phyloP scores from a whole-genome alignment of 352 stramenopile genomes.

The Phytophthora lateralis region DNA sequence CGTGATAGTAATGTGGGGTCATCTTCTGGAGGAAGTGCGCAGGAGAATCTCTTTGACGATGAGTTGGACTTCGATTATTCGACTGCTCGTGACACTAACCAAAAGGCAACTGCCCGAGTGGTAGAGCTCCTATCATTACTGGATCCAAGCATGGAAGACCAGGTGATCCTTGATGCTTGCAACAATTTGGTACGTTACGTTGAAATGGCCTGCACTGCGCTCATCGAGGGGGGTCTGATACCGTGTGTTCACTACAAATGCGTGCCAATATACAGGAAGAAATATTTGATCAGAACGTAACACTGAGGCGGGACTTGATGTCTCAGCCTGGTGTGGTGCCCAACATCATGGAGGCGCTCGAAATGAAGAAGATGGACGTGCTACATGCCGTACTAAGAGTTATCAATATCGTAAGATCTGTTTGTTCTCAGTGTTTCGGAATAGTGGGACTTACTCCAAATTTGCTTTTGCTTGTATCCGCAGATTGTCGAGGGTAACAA shows the following conservation, averaged over 20 bases:
- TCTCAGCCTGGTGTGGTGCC: constrained; percentile 91
- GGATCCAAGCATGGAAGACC: constrained; percentile 87
- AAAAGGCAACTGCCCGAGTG: constrained; percentile 77
- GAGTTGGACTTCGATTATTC: constrained; percentile 85
- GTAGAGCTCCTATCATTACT: constrained; percentile 79
- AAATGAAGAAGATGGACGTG: constrained; percentile 91
- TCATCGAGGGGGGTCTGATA: not conserved
- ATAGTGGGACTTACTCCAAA: constrained; percentile 4
- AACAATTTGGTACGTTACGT: constrained; percentile 53
- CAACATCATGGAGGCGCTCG: constrained; percentile 93
- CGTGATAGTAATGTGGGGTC: constrained; percentile 24
- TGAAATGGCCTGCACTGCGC: not conserved
- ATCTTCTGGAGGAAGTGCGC: constrained; percentile 40
- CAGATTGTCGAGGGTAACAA: constrained; percentile 91
- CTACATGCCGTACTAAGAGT: constrained; percentile 86
- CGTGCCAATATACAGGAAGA: constrained; percentile 50
- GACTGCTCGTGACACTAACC: constrained; percentile 69
- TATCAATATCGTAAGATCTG: constrained; percentile 74
- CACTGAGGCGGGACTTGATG: constrained; percentile 81
- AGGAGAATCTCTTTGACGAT: constrained; percentile 81
- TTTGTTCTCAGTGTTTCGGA: not conserved
- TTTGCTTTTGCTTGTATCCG: not conserved
- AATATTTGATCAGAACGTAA: constrained; percentile 79
- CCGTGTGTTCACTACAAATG: constrained; percentile 1
- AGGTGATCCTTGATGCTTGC: constrained; percentile 85